phyloP scores from a whole-genome alignment of 306 rosid genomes.

The Notholithocarpus densiflorus region DNA sequence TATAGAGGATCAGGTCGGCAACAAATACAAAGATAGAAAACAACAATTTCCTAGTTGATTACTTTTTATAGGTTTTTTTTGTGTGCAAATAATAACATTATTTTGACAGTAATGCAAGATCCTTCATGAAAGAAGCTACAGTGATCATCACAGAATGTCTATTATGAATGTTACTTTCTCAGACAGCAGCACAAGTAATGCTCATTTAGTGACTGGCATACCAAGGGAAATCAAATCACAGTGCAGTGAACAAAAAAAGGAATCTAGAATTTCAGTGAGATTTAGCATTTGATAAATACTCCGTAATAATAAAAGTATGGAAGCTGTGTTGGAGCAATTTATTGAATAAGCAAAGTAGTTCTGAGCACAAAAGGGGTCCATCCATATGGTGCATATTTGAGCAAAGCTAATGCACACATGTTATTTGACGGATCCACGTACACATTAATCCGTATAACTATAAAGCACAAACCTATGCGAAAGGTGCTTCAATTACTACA shows the following conservation, averaged over 20 bases:
- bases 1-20: too few relatives aligned
- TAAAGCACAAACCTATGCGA: slow-evolving; percentile 12
- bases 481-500: slow-evolving; percentile 27
- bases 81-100: too few relatives aligned
- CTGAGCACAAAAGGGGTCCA: neutral
- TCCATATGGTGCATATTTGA: neutral
- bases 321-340: neutral
- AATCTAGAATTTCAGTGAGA: neutral
- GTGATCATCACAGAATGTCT: neutral
- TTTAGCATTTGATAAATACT: neutral
- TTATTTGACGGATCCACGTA: neutral
- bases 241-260: neutral
- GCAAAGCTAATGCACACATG: neutral
- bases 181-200: too few relatives aligned
- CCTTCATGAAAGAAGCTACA: neutral
- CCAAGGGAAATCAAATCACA: neutral
- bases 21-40: too few relatives aligned
- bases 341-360: neutral
- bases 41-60: too few relatives aligned
- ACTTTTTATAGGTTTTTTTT: too few relatives aligned
- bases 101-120: too few relatives aligned
- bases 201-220: neutral
- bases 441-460: slow-evolving; percentile 8
- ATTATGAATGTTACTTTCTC: neutral
- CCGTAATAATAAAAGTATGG: too few relatives aligned